These are phyloP conservation scores for Pharus latifolius DNA, from an alignment of 176 grass and related monocot species.

Conservation along the genomic window DNA sequence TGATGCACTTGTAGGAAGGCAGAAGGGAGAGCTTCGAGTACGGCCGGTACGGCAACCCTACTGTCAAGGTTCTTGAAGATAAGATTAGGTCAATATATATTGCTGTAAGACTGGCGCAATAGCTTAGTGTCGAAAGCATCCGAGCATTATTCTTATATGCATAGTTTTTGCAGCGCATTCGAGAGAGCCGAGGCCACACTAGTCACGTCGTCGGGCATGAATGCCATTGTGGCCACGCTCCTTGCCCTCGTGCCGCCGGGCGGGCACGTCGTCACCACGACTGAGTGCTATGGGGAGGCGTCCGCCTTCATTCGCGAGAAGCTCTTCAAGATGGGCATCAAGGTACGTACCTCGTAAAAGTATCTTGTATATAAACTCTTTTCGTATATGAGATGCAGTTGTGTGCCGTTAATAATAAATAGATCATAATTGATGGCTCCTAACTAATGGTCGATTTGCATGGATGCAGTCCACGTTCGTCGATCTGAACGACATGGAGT, in stretches of 20 bases:
- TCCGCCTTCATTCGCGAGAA: constrained; percentile 55
- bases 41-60: constrained; percentile 68
- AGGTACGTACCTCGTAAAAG: constrained; percentile 15
- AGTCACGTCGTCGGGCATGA: constrained; percentile 81
- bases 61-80: constrained; percentile 56
- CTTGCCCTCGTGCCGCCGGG: constrained; percentile 46
- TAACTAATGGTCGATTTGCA: neutral
- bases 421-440: neutral
- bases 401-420: neutral
- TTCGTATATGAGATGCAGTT: neutral
- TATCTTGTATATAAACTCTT: neutral
- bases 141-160: neutral
- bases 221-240: constrained; percentile 69
- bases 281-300: constrained; percentile 75
- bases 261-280: constrained; percentile 58
- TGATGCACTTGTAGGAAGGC: constrained; percentile 35
- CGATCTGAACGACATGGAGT: constrained; percentile 45
- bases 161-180: constrained; percentile 45
- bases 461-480: constrained; percentile 50
- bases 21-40: constrained; percentile 69
- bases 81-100: constrained; percentile 40
- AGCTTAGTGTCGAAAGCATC: too few species aligned
- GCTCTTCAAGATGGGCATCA: constrained; percentile 69
- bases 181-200: constrained; percentile 67
- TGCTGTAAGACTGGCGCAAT: too few species aligned